Evolutionary conservation across 2,329 filamentous ascomycete genomes (phyloP).

Genomic region (Colletotrichum orbiculare): DNA sequence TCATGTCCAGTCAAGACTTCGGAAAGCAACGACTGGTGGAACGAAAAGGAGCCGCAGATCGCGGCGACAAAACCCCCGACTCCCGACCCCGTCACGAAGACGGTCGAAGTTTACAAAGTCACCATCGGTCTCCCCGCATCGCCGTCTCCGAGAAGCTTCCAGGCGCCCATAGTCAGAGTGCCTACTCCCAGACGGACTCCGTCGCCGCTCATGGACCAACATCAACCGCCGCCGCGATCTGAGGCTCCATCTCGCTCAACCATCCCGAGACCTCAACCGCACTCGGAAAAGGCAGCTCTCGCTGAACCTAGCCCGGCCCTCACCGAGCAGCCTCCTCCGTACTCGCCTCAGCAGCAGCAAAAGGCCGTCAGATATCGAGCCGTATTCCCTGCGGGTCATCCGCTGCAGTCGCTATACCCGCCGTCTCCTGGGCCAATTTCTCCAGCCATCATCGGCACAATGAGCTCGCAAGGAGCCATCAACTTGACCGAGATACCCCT

Average conservation of each 20-base stretch:
- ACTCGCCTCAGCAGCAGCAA: constrained; percentile 59
- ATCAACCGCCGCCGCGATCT: constrained; percentile 39
- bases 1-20: constrained; percentile 42
- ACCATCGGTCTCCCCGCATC: constrained; percentile 35
- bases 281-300: constrained; percentile 26
- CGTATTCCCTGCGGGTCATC: constrained; percentile 67
- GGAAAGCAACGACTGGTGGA: constrained; percentile 53
- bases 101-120: constrained; percentile 11
- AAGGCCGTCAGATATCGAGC: constrained; percentile 64
- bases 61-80: background rate
- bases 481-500: constrained; percentile 69
- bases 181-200: constrained; percentile 50
- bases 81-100: constrained; percentile 1
- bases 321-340: constrained; percentile 64
- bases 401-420: constrained; percentile 58
- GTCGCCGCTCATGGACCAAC: constrained; percentile 41
- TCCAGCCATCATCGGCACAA: constrained; percentile 69
- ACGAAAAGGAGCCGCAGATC: constrained; percentile 35
- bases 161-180: constrained; percentile 49
- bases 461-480: constrained; percentile 71
- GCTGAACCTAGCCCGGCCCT: constrained; percentile 35
- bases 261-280: constrained; percentile 31
- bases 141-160: constrained; percentile 29
- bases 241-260: constrained; percentile 39
- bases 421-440: constrained; percentile 71